Conservation (phyloP, 2,329 filamentous ascomycete species). For the Cladophialophora immunda region DNA sequence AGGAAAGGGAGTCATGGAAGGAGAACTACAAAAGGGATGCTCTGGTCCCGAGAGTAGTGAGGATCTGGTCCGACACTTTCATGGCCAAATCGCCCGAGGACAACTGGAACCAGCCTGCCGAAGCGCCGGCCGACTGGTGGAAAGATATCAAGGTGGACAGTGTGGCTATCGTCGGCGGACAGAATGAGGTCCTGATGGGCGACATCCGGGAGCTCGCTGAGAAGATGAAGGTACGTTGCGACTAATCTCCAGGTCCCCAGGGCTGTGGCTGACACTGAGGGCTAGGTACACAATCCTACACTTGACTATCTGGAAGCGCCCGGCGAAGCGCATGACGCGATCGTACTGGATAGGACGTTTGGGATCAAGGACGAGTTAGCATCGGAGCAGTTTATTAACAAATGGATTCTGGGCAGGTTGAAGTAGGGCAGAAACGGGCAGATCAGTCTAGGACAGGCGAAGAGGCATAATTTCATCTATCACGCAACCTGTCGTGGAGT, state of each 20-base stretch:
- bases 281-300: slow-evolving; percentile 18
- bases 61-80: slow-evolving; percentile 30
- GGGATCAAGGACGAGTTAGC: slow-evolving; percentile 19
- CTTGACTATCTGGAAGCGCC: slow-evolving; percentile 28
- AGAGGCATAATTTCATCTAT: not conserved
- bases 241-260: not conserved
- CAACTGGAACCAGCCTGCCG: slow-evolving; percentile 28
- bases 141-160: slow-evolving; percentile 33
- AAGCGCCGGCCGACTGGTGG: slow-evolving; percentile 34
- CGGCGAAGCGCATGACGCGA: slow-evolving; percentile 26
- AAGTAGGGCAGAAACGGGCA: slow-evolving; percentile 20
- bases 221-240: slow-evolving; percentile 22
- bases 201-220: slow-evolving; percentile 29
- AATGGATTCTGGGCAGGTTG: slow-evolving; percentile 28
- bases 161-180: slow-evolving; percentile 28
- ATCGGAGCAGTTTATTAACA: slow-evolving; percentile 25
- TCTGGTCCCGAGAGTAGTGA: slow-evolving; percentile 10
- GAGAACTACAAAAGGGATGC: slow-evolving; percentile 27
- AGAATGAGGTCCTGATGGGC: slow-evolving; percentile 32
- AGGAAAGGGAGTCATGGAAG: slow-evolving; percentile 31
- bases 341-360: slow-evolving; percentile 25
- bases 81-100: slow-evolving; percentile 28
- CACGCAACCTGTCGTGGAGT: not conserved
- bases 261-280: slow-evolving; percentile 1
- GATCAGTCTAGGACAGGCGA: not conserved